These are phyloP conservation scores for Claviceps citrina DNA, from an alignment of 2,329 filamentous ascomycete genomes.

Conservation along the genomic window DNA sequence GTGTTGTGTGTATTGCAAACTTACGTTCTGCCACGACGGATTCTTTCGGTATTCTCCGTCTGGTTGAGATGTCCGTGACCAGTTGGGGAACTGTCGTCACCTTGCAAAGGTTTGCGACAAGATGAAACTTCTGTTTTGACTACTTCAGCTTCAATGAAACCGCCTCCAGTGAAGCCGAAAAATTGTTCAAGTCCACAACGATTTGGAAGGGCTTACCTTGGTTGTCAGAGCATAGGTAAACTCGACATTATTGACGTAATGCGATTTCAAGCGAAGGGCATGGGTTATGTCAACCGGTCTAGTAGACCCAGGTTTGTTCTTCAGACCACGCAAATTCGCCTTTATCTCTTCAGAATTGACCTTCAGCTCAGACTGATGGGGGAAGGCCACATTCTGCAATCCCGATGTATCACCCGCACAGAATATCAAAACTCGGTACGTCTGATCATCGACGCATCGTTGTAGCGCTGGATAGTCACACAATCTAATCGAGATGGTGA, in stretches of 20 bases:
- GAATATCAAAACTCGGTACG: conserved; percentile 65
- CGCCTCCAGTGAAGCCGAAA: background rate
- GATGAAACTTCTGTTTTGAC: conserved; percentile 47
- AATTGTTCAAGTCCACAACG: conserved; percentile 1
- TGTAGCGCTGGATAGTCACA: conserved; percentile 38
- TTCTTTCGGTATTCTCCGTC: conserved; percentile 62
- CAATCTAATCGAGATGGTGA: conserved; percentile 28
- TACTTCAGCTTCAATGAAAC: conserved; percentile 8
- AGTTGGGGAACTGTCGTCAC: conserved; percentile 57
- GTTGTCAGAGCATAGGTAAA: conserved; percentile 86
- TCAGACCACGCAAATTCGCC: conserved; percentile 83
- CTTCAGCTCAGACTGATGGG: conserved; percentile 81
- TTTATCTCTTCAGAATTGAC: conserved; percentile 80
- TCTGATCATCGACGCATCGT: conserved; percentile 43
- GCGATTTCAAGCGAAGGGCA: conserved; percentile 50
- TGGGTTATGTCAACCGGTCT: conserved; percentile 82
- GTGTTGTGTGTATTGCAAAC: conserved; percentile 17
- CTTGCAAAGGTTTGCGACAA: conserved; percentile 62
- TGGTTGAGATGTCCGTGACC: conserved; percentile 47
- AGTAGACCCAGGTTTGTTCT: conserved; percentile 91
- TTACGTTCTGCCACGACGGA: conserved; percentile 72
- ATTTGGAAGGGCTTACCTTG: conserved; percentile 45
- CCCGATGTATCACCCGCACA: conserved; percentile 53
- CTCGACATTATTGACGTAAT: conserved; percentile 61
- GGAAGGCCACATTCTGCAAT: conserved; percentile 69